phyloP scores from a whole-genome alignment of 2,329 filamentous ascomycete genomes.

The Fusarium goolgardi region DNA sequence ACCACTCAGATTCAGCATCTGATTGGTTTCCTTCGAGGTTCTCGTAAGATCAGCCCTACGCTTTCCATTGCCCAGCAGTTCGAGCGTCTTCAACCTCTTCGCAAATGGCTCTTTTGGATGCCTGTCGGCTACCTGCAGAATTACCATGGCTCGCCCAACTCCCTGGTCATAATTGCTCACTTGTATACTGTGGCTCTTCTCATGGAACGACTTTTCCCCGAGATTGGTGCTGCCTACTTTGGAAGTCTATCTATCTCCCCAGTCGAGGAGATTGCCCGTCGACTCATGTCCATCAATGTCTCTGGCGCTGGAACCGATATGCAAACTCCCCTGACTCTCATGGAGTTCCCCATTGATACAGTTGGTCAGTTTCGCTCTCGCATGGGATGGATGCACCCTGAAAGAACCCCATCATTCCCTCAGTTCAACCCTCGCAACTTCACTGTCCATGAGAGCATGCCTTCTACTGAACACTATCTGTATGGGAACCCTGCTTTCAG shows the following conservation, averaged over 20 bases:
- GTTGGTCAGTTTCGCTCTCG: slow-evolving; percentile 75
- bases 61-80: slow-evolving; percentile 86
- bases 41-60: slow-evolving; percentile 75
- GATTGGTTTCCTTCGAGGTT: slow-evolving; percentile 76
- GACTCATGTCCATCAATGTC: slow-evolving; percentile 76
- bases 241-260: slow-evolving; percentile 82
- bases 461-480: slow-evolving; percentile 58
- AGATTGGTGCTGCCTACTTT: slow-evolving; percentile 90
- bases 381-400: slow-evolving; percentile 74
- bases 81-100: slow-evolving; percentile 85
- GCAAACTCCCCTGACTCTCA: slow-evolving; percentile 72
- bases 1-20: slow-evolving; percentile 75
- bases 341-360: slow-evolving; percentile 78
- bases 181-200: slow-evolving; percentile 90
- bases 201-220: slow-evolving; percentile 90
- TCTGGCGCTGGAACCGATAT: slow-evolving; percentile 67
- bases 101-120: slow-evolving; percentile 96
- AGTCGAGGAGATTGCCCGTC: slow-evolving; percentile 85
- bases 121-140: slow-evolving; percentile 85
- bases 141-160: slow-evolving; percentile 78
- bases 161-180: slow-evolving; percentile 86
- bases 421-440: slow-evolving; percentile 69
- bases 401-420: slow-evolving; percentile 69
- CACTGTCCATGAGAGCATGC: slow-evolving; percentile 60
- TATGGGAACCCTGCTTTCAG: slow-evolving; percentile 70